These are phyloP conservation scores for Aspergillus aculeatinus DNA, from an alignment of 2,329 filamentous ascomycete genomes.

Conservation along the genomic window DNA sequence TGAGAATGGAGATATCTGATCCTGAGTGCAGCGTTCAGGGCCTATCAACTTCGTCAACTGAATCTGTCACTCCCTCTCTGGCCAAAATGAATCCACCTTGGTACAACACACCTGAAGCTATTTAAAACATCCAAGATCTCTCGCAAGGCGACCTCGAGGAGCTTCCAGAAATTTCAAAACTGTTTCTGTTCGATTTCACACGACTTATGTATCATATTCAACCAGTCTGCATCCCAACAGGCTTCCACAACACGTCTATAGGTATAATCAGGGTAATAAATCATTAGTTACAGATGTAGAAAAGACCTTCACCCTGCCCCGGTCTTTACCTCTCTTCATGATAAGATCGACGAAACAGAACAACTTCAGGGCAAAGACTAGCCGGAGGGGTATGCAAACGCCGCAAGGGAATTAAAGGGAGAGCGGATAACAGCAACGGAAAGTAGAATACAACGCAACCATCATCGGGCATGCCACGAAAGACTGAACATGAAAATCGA, in stretches of 20 bases:
- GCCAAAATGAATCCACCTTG: no score
- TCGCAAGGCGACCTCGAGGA: no score
- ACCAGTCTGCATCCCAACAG: background rate
- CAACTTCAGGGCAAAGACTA: slow-evolving; percentile 13
- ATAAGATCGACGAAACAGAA: slow-evolving; percentile 1
- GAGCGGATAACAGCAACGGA: slow-evolving; percentile 1
- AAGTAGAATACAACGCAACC: slow-evolving; percentile 14
- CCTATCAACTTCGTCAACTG: no score
- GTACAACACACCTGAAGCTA: no score
- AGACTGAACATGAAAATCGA: slow-evolving; percentile 6
- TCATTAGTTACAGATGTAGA: slow-evolving; percentile 8
- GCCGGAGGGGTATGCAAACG: slow-evolving; percentile 21
- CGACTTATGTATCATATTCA: background rate
- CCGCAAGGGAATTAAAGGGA: slow-evolving; percentile 7
- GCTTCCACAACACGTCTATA: slow-evolving; percentile 2
- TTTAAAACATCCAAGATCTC: no score
- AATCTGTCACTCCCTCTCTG: no score
- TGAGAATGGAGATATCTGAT: no score
- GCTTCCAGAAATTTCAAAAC: no score
- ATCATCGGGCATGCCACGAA: slow-evolving; percentile 15
- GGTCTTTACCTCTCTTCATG: background rate
- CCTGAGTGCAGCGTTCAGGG: no score
- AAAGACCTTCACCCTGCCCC: background rate
- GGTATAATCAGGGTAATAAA: slow-evolving; percentile 6
- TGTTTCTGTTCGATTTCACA: no score